Evolutionary conservation across 139 green algal species (phyloP).

Genomic region (Gonium pectorale): DNA sequence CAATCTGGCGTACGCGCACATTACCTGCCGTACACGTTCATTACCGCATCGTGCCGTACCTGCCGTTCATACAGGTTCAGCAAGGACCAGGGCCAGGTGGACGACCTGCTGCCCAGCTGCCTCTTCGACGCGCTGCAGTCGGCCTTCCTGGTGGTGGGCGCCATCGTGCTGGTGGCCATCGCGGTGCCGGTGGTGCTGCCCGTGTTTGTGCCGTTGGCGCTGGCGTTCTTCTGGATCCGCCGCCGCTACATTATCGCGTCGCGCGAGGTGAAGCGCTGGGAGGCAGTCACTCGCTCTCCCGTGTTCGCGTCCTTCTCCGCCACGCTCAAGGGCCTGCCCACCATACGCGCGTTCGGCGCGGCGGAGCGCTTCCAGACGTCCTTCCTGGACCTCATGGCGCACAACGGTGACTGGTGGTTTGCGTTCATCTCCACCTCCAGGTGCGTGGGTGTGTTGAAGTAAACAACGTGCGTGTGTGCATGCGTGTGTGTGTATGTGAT

Average conservation of each 20-base stretch:
- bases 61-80: conserved; percentile 55
- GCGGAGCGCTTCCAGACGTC: conserved; percentile 64
- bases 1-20: too few species aligned
- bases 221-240: conserved; percentile 49
- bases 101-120: conserved; percentile 81
- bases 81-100: conserved; percentile 83
- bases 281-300: conserved; percentile 85
- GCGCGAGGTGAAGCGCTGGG: conserved; percentile 95
- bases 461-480: not conserved
- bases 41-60: too few species aligned
- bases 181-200: conserved; percentile 83
- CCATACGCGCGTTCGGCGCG: conserved; percentile 91
- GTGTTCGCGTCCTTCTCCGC: conserved; percentile 90
- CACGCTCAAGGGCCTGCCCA: conserved; percentile 89
- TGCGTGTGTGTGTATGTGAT: not conserved
- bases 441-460: not conserved
- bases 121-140: conserved; percentile 78
- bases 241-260: conserved; percentile 77
- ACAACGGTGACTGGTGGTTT: conserved; percentile 60
- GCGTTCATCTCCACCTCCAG: conserved; percentile 46
- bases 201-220: conserved; percentile 76
- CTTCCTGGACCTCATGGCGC: conserved; percentile 39
- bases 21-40: too few species aligned
- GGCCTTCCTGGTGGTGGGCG: conserved; percentile 26
- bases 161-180: conserved; percentile 60